phyloP scores from a whole-genome alignment of 1,284 basidiomycete species.

The Fomitiporia mediterranea region DNA sequence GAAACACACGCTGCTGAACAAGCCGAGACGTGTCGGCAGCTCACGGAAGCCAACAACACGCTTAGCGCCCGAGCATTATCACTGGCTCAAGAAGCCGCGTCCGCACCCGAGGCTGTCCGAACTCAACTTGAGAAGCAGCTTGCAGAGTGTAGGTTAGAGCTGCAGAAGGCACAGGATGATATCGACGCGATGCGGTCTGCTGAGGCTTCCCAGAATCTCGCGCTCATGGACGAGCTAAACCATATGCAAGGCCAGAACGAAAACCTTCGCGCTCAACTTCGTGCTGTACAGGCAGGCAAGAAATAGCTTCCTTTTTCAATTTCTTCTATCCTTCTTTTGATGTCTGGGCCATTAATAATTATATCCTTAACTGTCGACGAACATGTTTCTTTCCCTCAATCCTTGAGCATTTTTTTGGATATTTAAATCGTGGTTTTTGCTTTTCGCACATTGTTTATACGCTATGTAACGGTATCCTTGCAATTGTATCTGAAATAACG shows the following conservation, averaged over 20 bases:
- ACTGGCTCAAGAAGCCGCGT: slow-evolving; percentile 72
- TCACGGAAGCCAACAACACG: slow-evolving; percentile 71
- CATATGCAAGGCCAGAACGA: slow-evolving; percentile 72
- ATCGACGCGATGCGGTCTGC: slow-evolving; percentile 54
- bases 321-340: slow-evolving; percentile 1
- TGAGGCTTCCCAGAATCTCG: slow-evolving; percentile 66
- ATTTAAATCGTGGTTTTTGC: background rate
- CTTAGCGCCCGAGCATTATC: slow-evolving; percentile 68
- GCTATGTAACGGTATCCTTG: slow-evolving; percentile 14
- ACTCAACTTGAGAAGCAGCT: slow-evolving; percentile 54
- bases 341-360: background rate
- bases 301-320: slow-evolving; percentile 5
- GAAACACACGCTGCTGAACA: slow-evolving; percentile 70
- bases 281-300: slow-evolving; percentile 33
- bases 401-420: background rate
- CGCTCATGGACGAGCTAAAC: slow-evolving; percentile 75
- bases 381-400: background rate
- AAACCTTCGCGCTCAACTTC: slow-evolving; percentile 61
- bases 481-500: slow-evolving; percentile 11
- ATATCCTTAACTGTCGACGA: slow-evolving; percentile 1
- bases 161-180: slow-evolving; percentile 45
- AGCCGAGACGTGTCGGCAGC: slow-evolving; percentile 62
- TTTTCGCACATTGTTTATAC: slow-evolving; percentile 17
- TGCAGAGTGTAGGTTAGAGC: slow-evolving; percentile 40
- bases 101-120: slow-evolving; percentile 51